Evolutionary conservation across 768 basidiomycete species (phyloP), one percentile per base, ranked within the genome.

Genomic region (Vararia minispora): DNA sequence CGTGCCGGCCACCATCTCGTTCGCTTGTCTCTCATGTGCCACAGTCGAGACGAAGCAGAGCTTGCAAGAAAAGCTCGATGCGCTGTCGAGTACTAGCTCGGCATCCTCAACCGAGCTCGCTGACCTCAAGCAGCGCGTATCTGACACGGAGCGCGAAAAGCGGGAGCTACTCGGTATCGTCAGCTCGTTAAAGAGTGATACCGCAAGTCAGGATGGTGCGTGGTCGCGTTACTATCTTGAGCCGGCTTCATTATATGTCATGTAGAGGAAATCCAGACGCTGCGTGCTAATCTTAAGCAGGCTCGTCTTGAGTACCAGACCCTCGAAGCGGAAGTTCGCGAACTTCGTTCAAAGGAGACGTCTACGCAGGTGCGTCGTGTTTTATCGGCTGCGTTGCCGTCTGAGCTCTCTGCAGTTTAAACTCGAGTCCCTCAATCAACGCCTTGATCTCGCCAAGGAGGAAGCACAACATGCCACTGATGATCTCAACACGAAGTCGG

Each of bases 81-180:
- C 69, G 0, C 58, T 86, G 5, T 69, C 72, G 9, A 71, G 51
- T 26, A 72, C 79, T 0, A 74, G 80, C 30, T 65, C 74, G 9
- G 65, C 74, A 0, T 79, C 84, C 2, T 75, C 76, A 3, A 60
- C 66, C 1, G 81, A 81, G 52, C 55, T 75, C 6, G 76, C 76
- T 25, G 55, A 60, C 5, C 53, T 86, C 26, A 75, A 69, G 46
- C 69, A 60, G 39, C 72, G 74, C 27, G 60, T 82, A 4, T 77
- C 87, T 16, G 83, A 87, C 43, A 71, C 72, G 1, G 88, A 95
- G 46, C 71, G 84, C 38, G 92, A 95, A 65, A 95, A 95, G 60
- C 76, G 89, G 24, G 88, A 92, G 45, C 70, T 95, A 33, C 66
- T 92, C 29, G 75, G 72, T 21, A 82, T 90, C 30, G 74, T 91